phyloP scores from a whole-genome alignment of 768 basidiomycete genomes.

The Auriscalpium vulgare region DNA sequence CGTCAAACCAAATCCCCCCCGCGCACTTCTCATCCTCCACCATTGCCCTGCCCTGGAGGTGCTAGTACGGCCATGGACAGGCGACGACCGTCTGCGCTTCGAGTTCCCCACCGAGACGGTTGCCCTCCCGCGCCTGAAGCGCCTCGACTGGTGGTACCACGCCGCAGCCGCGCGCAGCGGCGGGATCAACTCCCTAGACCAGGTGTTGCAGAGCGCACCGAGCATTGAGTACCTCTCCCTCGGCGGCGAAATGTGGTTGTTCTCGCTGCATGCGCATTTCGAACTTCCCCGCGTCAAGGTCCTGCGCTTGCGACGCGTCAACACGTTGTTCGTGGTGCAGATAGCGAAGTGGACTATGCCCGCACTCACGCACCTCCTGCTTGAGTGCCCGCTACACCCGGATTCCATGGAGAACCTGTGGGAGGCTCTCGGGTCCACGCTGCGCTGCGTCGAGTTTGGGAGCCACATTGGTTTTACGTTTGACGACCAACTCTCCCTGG shows the following conservation, averaged over 20 bases:
- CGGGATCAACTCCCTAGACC: slow-evolving; percentile 53
- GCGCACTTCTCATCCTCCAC: slow-evolving; percentile 40
- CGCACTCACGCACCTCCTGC: slow-evolving; percentile 39
- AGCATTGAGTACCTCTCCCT: slow-evolving; percentile 52
- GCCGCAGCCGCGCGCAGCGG: slow-evolving; percentile 48
- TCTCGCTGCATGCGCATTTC: slow-evolving; percentile 21
- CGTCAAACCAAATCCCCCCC: slow-evolving; percentile 21
- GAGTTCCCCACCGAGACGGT: slow-evolving; percentile 44
- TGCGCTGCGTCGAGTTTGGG: slow-evolving; percentile 51
- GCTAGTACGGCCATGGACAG: slow-evolving; percentile 40
- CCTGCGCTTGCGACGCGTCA: slow-evolving; percentile 42
- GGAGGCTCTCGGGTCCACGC: slow-evolving; percentile 30
- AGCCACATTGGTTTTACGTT: slow-evolving; percentile 46
- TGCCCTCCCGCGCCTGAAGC: slow-evolving; percentile 41
- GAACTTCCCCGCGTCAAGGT: slow-evolving; percentile 41
- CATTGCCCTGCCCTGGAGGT: slow-evolving; percentile 44
- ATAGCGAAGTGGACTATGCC: slow-evolving; percentile 47
- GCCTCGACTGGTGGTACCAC: slow-evolving; percentile 66
- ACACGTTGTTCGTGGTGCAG: slow-evolving; percentile 41
- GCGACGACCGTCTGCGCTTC: slow-evolving; percentile 30
- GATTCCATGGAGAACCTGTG: slow-evolving; percentile 16
- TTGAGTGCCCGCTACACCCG: slow-evolving; percentile 39
- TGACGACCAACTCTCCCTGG: slow-evolving; percentile 37
- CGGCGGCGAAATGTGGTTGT: slow-evolving; percentile 35
- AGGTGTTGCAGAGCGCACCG: slow-evolving; percentile 45